Percentiles rank a stretch among this genome's conserved stretches.
Conservation (phyloP, 2,329 filamentous ascomycete genomes). For the Exophiala sideris region DNA sequence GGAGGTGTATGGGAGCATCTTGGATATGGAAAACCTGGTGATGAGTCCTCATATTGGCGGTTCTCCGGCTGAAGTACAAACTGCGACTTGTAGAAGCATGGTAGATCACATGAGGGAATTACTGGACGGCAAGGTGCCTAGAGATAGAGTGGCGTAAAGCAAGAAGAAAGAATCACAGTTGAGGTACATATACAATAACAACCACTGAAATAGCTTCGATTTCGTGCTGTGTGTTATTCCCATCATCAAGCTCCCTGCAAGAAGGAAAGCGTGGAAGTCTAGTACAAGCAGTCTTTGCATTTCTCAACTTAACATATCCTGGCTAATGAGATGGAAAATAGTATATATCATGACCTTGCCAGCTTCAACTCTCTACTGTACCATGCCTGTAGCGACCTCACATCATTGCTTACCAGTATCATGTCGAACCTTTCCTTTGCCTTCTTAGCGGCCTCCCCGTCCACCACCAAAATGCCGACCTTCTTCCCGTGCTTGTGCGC, state of each 20-base stretch:
- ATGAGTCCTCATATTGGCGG: slow-evolving; percentile 49
- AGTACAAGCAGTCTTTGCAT: no score
- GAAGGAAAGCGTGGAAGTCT: no score
- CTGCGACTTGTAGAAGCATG: slow-evolving; percentile 15
- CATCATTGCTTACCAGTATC: slow-evolving; percentile 46
- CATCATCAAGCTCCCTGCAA: no score
- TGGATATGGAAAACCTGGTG: slow-evolving; percentile 36
- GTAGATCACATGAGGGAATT: slow-evolving; percentile 16
- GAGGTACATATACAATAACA: no score
- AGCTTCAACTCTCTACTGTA: slow-evolving; percentile 43
- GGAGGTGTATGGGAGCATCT: slow-evolving; percentile 36
- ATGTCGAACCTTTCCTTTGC: slow-evolving; percentile 41
- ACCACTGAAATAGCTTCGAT: no score
- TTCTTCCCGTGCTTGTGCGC: slow-evolving; percentile 63
- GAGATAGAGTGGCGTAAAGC: slow-evolving; percentile 7
- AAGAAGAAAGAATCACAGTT: no score
- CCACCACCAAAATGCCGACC: slow-evolving; percentile 53
- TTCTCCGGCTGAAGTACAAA: slow-evolving; percentile 24
- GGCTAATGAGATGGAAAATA: no score
- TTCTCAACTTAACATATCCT: no score
- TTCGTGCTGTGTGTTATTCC: no score
- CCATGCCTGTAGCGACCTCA: slow-evolving; percentile 51
- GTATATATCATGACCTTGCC: slow-evolving; percentile 32
- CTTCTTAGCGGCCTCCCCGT: slow-evolving; percentile 43
- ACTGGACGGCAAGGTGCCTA: slow-evolving; percentile 12